A percentile compares a stretch with the other conserved stretches of the same genome.
Conservation (phyloP, 441 rosid genomes). For the Syzygium syzygioides region DNA sequence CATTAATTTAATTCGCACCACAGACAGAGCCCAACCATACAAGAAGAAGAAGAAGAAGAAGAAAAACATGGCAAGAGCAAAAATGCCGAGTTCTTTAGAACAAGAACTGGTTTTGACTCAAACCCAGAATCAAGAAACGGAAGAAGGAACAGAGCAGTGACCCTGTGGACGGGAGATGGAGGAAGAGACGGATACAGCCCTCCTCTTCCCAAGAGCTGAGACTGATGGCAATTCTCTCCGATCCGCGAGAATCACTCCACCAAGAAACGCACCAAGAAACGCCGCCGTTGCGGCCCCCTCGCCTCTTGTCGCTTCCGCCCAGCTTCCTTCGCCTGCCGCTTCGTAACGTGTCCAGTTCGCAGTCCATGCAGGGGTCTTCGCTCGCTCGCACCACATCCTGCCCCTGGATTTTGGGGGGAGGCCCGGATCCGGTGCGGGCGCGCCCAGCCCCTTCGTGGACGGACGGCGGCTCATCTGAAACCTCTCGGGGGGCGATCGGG, state of each 20-base stretch:
- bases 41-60: neutral
- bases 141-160: neutral
- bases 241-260: neutral
- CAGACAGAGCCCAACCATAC: neutral
- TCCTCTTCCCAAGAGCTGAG: neutral
- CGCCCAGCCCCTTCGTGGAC: neutral
- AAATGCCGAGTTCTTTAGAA: neutral
- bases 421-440: neutral
- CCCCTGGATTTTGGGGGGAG: neutral
- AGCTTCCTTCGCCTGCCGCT: neutral
- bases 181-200: neutral
- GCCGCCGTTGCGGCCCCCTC: neutral
- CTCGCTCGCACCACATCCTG: neutral
- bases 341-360: neutral
- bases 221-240: neutral
- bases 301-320: neutral
- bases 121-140: neutral
- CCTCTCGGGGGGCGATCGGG: no score
- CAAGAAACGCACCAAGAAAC: neutral
- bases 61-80: neutral
- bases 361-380: neutral
- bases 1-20: neutral
- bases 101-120: neutral
- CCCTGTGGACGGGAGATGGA: neutral
- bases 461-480: neutral